These are phyloP conservation scores for Lyophyllum semitale DNA, from an alignment of 768 basidiomycete genomes.

Conservation along the genomic window DNA sequence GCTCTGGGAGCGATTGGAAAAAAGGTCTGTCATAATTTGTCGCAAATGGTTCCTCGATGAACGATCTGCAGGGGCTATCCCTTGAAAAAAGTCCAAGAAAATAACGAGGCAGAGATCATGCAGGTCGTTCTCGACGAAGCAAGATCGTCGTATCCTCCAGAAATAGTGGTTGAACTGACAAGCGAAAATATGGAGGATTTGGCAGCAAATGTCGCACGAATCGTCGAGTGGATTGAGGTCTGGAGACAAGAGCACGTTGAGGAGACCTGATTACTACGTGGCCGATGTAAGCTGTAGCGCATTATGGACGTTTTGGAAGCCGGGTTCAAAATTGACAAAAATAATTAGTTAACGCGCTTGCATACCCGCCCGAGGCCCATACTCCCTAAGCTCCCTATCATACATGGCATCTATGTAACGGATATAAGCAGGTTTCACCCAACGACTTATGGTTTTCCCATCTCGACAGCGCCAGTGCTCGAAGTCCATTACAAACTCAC, in stretches of 20 bases:
- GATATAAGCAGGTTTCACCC: no score
- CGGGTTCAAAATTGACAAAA: no score
- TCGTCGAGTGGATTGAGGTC: conserved; percentile 82
- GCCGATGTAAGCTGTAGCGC: conserved; percentile 1
- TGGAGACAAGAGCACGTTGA: conserved; percentile 57
- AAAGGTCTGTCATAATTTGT: conserved; percentile 56
- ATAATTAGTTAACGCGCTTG: no score
- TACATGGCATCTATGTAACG: no score
- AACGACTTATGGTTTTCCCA: no score
- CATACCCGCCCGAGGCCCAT: no score
- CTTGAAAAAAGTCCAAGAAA: conserved; percentile 95
- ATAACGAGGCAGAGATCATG: conserved; percentile 99
- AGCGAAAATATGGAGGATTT: conserved; percentile 81
- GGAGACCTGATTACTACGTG: conserved; percentile 1
- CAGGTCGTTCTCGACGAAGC: conserved; percentile 89
- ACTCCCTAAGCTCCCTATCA: no score
- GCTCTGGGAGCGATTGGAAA: conserved; percentile 90
- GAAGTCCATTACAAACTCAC: no score
- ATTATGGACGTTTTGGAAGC: background rate
- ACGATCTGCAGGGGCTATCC: conserved; percentile 69
- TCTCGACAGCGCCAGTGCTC: no score
- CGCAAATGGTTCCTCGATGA: background rate
- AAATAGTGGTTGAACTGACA: conserved; percentile 83
- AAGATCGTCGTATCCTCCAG: conserved; percentile 77
- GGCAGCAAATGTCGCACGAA: conserved; percentile 82